Percentiles rank a stretch among this genome's conserved stretches.
Evolutionary conservation across 495 filamentous ascomycete genomes (phyloP).

Genomic region (Penicillium pulvis): DNA sequence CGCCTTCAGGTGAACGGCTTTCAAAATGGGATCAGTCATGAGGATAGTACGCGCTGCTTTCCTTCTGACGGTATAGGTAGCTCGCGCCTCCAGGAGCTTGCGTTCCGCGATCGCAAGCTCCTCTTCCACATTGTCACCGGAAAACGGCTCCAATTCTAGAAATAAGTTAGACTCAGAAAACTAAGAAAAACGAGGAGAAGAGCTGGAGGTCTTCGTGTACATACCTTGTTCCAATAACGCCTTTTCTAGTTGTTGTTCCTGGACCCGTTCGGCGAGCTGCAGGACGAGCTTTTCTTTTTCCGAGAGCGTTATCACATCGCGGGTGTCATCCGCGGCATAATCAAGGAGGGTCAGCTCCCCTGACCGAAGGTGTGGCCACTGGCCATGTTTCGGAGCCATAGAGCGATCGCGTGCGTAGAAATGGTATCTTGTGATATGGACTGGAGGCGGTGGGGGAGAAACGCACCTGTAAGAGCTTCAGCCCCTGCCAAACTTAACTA

Average conservation of each 20-base stretch:
- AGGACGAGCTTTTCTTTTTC: conserved; percentile 63
- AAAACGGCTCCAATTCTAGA: conserved; percentile 33
- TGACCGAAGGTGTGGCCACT: conserved; percentile 39
- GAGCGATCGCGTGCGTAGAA: conserved; percentile 33
- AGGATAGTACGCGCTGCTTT: conserved; percentile 67
- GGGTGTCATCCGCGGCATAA: conserved; percentile 44
- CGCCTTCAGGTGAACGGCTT: conserved; percentile 71
- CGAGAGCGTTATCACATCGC: conserved; percentile 57
- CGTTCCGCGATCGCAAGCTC: conserved; percentile 59
- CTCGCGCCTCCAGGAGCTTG: conserved; percentile 68
- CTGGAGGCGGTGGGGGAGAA: conserved; percentile 26
- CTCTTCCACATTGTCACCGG: conserved; percentile 50
- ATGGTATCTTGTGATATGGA: conserved; percentile 39
- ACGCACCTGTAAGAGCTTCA: conserved; percentile 23
- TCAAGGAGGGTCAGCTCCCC: conserved; percentile 42
- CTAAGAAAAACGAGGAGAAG: conserved; percentile 11
- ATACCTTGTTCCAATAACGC: conserved; percentile 62
- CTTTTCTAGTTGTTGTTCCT: conserved; percentile 70
- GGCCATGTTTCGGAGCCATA: conserved; percentile 44
- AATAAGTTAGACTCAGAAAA: not conserved
- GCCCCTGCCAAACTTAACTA: conserved; percentile 21
- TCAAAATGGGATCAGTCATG: conserved; percentile 71
- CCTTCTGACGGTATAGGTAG: conserved; percentile 65
- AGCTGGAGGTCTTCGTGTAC: conserved; percentile 7
- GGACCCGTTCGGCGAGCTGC: conserved; percentile 67